A percentile compares a stretch with the other conserved stretches of the same genome.
phyloP scores from a whole-genome alignment of 2,329 filamentous ascomycete genomes.

The Huntiella omanensis region DNA sequence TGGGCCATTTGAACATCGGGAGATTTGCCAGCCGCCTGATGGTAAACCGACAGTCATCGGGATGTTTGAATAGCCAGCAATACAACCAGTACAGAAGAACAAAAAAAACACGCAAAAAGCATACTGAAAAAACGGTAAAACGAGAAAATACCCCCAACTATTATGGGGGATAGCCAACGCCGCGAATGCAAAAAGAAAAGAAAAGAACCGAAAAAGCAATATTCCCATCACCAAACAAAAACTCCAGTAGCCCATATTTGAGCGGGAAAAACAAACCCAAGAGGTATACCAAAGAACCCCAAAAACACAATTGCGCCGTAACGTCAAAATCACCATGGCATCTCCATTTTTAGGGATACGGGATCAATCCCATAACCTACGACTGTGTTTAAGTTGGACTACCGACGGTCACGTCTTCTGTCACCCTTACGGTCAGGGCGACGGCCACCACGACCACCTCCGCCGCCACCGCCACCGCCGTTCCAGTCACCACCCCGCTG shows the following conservation, averaged over 20 bases:
- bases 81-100: background rate
- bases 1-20: no score
- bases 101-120: background rate
- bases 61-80: background rate
- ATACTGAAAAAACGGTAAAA: background rate
- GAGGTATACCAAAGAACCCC: no score
- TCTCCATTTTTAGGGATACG: no score
- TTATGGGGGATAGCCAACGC: background rate
- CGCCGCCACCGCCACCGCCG: background rate
- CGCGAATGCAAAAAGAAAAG: background rate
- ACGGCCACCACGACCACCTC: constrained; percentile 1
- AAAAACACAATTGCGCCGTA: no score
- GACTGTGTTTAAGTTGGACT: background rate
- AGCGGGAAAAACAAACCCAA: no score
- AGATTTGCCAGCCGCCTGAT: no score
- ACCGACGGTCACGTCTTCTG: constrained; percentile 7
- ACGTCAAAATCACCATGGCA: no score
- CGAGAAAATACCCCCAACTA: background rate
- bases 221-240: no score
- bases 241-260: no score
- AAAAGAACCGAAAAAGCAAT: background rate
- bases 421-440: constrained; percentile 5
- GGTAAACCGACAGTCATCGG: background rate
- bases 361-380: no score
- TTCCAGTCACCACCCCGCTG: background rate